Percentiles rank a stretch among this genome's conserved stretches.
phyloP scores from a whole-genome alignment of 768 basidiomycete genomes.

The Lactarius vividus region DNA sequence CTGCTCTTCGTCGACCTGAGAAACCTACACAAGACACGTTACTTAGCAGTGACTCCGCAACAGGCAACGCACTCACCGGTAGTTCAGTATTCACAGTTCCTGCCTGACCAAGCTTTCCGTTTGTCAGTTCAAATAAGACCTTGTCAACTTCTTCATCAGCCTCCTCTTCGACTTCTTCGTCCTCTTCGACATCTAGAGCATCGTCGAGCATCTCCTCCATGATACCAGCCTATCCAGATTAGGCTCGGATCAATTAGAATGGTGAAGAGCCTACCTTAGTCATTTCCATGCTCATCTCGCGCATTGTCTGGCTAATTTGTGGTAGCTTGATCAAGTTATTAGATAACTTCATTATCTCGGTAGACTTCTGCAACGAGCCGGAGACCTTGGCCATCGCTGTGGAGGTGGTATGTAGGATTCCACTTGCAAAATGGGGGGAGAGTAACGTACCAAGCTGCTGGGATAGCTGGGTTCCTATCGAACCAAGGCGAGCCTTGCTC shows the following conservation, averaged over 20 bases:
- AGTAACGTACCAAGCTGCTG: constrained; percentile 83
- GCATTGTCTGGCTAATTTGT: constrained; percentile 89
- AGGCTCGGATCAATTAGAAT: constrained; percentile 19
- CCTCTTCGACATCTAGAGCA: constrained; percentile 86
- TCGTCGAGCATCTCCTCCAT: constrained; percentile 99
- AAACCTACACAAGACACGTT: constrained; percentile 39
- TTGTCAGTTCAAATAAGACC: constrained; percentile 90
- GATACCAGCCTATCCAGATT: constrained; percentile 75
- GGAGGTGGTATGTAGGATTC: neutral
- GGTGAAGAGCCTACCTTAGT: constrained; percentile 64
- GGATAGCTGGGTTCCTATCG: constrained; percentile 82
- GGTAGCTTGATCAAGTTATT: constrained; percentile 89
- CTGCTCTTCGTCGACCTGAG: constrained; percentile 76
- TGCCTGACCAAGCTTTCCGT: constrained; percentile 90
- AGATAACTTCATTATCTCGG: constrained; percentile 99
- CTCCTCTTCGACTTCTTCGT: constrained; percentile 93
- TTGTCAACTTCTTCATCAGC: constrained; percentile 98
- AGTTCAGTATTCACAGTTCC: constrained; percentile 67
- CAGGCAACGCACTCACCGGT: constrained; percentile 55
- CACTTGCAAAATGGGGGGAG: neutral
- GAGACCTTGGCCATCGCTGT: constrained; percentile 96
- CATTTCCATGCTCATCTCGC: constrained; percentile 99
- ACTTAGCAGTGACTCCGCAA: neutral
- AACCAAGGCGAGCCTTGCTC: constrained; percentile 89
- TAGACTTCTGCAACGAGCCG: constrained; percentile 95